These are phyloP conservation scores for Chlorella sp. DNA, from an alignment of 139 green algal genomes.

Conservation along the genomic window DNA sequence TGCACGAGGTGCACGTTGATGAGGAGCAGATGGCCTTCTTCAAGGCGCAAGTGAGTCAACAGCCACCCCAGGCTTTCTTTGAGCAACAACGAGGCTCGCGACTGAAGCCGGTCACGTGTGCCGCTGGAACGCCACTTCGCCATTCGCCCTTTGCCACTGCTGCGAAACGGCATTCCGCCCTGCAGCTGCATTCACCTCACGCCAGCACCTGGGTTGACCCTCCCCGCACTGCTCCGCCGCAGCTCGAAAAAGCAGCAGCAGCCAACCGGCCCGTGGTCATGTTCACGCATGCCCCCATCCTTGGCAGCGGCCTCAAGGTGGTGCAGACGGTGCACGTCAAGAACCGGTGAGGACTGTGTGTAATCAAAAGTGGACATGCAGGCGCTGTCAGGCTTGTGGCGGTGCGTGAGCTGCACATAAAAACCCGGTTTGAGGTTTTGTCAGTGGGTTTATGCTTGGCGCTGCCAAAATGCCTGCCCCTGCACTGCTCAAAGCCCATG, in stretches of 20 bases:
- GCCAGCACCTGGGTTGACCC: too few species aligned
- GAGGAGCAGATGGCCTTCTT: constrained; percentile 81
- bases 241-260: constrained; percentile 41
- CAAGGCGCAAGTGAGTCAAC: constrained; percentile 39
- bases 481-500: background rate
- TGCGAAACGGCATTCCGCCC: too few species aligned
- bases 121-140: too few species aligned
- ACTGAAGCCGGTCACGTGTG: too few species aligned
- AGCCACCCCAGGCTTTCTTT: too few species aligned
- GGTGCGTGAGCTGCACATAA: background rate
- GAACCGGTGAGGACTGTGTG: constrained; percentile 64
- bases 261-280: constrained; percentile 66
- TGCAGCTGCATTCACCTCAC: too few species aligned
- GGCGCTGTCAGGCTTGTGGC: background rate
- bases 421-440: background rate
- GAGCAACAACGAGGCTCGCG: too few species aligned
- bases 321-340: constrained; percentile 86
- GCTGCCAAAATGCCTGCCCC: background rate
- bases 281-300: constrained; percentile 80
- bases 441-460: background rate
- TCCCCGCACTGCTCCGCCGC: too few species aligned
- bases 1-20: constrained; percentile 75
- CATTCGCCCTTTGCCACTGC: too few species aligned
- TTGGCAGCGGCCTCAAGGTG: constrained; percentile 77
- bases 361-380: background rate